phyloP scores from a whole-genome alignment of 345 rosid genomes.

The Linum trigynum region DNA sequence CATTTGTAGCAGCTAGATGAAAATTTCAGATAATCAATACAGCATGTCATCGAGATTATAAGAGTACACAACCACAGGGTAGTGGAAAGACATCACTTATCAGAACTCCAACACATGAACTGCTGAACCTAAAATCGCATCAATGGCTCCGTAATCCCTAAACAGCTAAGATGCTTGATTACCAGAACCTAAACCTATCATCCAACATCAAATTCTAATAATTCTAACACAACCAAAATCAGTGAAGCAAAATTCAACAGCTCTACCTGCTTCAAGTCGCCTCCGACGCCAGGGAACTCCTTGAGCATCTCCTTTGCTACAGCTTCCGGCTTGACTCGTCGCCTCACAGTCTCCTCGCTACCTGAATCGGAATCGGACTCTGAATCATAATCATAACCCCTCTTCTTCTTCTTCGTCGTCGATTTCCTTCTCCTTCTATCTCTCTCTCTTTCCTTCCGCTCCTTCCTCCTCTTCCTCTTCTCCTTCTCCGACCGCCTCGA shows the following conservation, averaged over 20 bases:
- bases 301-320: constrained; percentile 39
- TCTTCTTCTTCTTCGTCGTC: constrained; percentile 30
- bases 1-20: constrained; percentile 64
- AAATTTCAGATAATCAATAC: not conserved
- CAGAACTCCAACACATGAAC: not conserved
- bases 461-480: constrained; percentile 28
- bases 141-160: not conserved
- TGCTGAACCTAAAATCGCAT: not conserved
- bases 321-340: constrained; percentile 31
- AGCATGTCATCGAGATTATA: not conserved
- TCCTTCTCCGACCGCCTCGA: constrained; percentile 45
- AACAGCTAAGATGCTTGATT: not conserved
- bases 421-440: constrained; percentile 38
- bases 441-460: constrained; percentile 26
- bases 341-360: constrained; percentile 25
- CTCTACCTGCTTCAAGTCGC: constrained; percentile 59
- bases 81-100: not conserved
- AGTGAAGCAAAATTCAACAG: not conserved
- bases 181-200: not conserved
- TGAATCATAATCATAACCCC: constrained; percentile 25
- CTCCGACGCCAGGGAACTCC: constrained; percentile 55
- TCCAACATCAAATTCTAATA: not conserved
- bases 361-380: constrained; percentile 16
- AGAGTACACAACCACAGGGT: not conserved
- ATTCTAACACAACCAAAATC: not conserved